These are phyloP conservation scores for Pharnaceum exiguum DNA, from an alignment of 148 eudicot genomes.

Conservation along the genomic window DNA sequence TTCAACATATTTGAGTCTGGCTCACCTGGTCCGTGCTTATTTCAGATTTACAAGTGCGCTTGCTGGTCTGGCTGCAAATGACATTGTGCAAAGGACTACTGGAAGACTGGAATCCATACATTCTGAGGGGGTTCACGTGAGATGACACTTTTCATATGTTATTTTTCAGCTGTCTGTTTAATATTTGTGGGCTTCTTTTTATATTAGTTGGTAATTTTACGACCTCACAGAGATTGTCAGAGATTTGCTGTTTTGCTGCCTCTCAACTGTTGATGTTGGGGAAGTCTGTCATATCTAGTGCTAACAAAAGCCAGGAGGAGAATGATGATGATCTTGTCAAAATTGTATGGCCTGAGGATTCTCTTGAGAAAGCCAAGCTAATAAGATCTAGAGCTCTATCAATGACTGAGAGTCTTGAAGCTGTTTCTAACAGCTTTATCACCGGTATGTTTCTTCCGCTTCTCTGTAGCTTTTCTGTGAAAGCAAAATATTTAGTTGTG, in stretches of 20 bases:
- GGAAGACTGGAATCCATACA: conserved; percentile 92
- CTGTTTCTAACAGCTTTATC: conserved; percentile 78
- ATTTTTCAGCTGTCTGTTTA: background rate
- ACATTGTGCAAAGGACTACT: conserved; percentile 75
- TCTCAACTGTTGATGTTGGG: conserved; percentile 86
- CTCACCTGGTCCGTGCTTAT: conserved; percentile 1
- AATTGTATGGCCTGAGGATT: conserved; percentile 91
- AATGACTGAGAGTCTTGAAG: conserved; percentile 65
- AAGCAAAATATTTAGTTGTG: background rate
- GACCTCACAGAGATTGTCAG: conserved; percentile 76
- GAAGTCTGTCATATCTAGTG: conserved; percentile 67
- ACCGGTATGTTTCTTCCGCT: conserved; percentile 46
- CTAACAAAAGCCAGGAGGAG: conserved; percentile 57
- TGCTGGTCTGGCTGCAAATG: conserved; percentile 69
- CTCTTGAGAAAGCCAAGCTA: conserved; percentile 71
- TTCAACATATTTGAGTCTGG: too few species aligned
- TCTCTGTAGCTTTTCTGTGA: background rate
- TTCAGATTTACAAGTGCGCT: conserved; percentile 83
- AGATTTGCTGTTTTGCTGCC: conserved; percentile 81
- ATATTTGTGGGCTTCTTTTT: background rate
- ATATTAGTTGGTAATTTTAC: background rate
- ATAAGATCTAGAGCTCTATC: conserved; percentile 71
- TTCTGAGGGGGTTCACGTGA: conserved; percentile 97
- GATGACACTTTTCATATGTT: conserved; percentile 20
- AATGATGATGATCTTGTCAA: conserved; percentile 41